These are phyloP conservation scores for Talaromyces borbonicus DNA, from an alignment of 495 filamentous ascomycete genomes.

Conservation along the genomic window DNA sequence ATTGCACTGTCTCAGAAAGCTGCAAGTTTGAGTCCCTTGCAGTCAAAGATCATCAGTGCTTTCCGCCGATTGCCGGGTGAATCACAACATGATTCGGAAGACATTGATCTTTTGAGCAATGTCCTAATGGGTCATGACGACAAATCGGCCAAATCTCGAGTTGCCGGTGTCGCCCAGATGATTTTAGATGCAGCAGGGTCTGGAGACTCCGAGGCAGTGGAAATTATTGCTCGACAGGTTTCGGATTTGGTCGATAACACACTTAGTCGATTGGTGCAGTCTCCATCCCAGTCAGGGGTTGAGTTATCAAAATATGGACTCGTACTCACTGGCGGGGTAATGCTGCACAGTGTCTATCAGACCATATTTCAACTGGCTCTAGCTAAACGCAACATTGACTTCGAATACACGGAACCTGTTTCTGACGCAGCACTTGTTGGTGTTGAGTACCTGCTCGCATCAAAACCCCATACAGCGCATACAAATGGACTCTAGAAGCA, in stretches of 20 bases:
- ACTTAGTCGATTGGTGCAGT: slow-evolving; percentile 13
- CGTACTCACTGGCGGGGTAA: slow-evolving; percentile 19
- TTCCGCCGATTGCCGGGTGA: slow-evolving; percentile 9
- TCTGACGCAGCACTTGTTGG: slow-evolving; percentile 2
- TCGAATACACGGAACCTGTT: slow-evolving; percentile 2
- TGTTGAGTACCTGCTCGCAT: slow-evolving; percentile 5
- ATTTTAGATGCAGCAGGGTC: slow-evolving; percentile 10
- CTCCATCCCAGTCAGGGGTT: slow-evolving; percentile 11
- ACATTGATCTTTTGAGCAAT: slow-evolving; percentile 15
- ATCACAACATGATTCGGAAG: background rate
- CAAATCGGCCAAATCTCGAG: slow-evolving; percentile 14
- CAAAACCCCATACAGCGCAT: background rate
- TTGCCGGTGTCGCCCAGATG: slow-evolving; percentile 15
- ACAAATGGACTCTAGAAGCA: background rate
- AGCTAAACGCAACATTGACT: background rate
- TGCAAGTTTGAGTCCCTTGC: background rate
- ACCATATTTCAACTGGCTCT: slow-evolving; percentile 4
- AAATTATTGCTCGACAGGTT: slow-evolving; percentile 13
- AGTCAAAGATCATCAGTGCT: slow-evolving; percentile 11
- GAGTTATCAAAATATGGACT: slow-evolving; percentile 11
- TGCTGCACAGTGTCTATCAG: slow-evolving; percentile 16
- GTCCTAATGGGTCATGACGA: slow-evolving; percentile 10
- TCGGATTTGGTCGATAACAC: slow-evolving; percentile 14
- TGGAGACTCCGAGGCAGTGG: slow-evolving; percentile 10
- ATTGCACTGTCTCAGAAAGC: slow-evolving; percentile 7